Percentiles rank a stretch among this genome's conserved stretches.
Conservation (phyloP, 129 eudicot species). For the Lactuca saligna region DNA sequence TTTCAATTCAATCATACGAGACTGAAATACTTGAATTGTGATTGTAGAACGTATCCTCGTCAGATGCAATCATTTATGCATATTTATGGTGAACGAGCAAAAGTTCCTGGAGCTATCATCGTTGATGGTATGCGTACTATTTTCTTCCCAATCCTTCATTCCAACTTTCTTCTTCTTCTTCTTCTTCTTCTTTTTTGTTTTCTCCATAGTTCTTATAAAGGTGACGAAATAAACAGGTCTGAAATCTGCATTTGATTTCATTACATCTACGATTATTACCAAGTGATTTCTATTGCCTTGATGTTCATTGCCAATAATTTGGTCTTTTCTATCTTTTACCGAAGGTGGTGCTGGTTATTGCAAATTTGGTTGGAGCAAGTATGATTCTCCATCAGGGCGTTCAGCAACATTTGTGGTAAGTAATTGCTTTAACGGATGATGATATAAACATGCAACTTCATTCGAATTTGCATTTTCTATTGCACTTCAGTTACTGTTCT, state of each 20-base stretch:
- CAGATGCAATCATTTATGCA: slow-evolving; percentile 73
- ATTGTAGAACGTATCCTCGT: slow-evolving; percentile 52
- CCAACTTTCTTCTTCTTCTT: not conserved
- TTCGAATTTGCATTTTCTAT: not conserved
- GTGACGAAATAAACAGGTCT: no score
- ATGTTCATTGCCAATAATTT: not conserved
- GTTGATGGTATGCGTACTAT: slow-evolving; percentile 61
- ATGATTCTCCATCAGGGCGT: slow-evolving; percentile 74
- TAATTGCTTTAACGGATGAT: slow-evolving; percentile 5
- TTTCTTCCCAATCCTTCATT: no score
- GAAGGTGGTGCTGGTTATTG: slow-evolving; percentile 97
- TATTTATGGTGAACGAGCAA: slow-evolving; percentile 68
- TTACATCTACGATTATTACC: slow-evolving; percentile 9
- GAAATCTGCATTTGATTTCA: not conserved
- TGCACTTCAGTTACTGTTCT: not conserved
- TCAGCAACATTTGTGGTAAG: slow-evolving; percentile 89
- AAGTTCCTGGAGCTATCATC: slow-evolving; percentile 81
- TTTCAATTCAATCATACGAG: not conserved
- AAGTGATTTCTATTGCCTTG: slow-evolving; percentile 8
- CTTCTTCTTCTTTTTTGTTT: no score
- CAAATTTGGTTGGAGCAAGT: slow-evolving; percentile 98
- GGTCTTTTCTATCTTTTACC: not conserved
- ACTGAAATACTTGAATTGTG: not conserved
- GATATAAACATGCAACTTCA: not conserved
- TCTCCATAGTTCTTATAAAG: no score